Percentiles rank a stretch among this genome's conserved stretches.
phyloP scores from a whole-genome alignment of 371 early-diverging fungal species.

The Nematocida parisii region DNA sequence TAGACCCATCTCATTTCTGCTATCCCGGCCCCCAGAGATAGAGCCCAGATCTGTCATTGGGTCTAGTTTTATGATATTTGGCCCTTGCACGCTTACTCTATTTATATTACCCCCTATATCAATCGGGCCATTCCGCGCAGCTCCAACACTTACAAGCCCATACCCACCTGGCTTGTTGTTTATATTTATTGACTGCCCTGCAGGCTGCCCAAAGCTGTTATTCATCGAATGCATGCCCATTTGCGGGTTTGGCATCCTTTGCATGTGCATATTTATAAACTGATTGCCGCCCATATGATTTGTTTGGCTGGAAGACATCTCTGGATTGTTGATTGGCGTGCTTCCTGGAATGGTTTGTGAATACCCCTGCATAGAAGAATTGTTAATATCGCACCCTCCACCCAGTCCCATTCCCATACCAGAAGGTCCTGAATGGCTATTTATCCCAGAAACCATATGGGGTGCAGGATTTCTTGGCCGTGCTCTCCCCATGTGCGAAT shows the following conservation, averaged over 20 bases:
- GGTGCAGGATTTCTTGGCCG: neutral
- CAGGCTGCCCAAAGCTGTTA: neutral
- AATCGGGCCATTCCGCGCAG: neutral
- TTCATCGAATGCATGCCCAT: neutral
- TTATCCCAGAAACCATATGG: neutral
- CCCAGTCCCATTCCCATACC: neutral
- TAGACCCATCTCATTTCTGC: neutral
- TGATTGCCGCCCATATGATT: neutral
- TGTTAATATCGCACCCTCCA: neutral
- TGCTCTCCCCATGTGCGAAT: neutral
- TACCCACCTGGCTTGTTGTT: neutral
- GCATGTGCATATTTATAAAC: neutral
- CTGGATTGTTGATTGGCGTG: neutral
- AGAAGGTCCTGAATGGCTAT: neutral
- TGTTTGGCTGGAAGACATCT: neutral
- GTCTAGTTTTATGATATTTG: constrained; percentile 19
- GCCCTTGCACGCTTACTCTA: neutral
- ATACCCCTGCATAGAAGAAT: neutral
- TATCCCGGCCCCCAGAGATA: neutral
- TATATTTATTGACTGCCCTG: neutral
- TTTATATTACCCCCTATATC: neutral
- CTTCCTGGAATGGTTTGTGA: neutral
- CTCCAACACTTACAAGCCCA: neutral
- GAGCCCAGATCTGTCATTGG: constrained; percentile 7
- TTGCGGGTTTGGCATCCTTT: neutral